phyloP scores from a whole-genome alignment of 192 early-diverging fungal species.

The Podochytrium sp. region DNA sequence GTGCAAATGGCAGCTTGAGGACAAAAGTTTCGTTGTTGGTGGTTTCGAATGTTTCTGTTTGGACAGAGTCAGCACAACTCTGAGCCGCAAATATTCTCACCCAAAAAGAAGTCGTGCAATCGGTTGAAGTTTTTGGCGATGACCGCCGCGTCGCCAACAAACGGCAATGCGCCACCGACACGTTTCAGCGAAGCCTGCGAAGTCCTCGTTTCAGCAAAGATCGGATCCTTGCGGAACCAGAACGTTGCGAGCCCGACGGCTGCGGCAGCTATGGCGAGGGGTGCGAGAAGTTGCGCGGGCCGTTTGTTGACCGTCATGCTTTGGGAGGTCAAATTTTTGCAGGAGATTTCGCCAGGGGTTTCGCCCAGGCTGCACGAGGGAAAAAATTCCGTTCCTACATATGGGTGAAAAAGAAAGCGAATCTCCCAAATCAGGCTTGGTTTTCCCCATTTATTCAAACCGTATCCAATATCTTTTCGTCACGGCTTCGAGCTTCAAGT shows the following conservation, averaged over 20 bases:
- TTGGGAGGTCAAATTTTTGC: too few relatives aligned
- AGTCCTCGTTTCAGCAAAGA: background rate
- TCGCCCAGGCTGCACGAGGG: too few relatives aligned
- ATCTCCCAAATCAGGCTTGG: too few relatives aligned
- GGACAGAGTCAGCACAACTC: background rate
- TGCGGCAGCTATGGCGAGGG: background rate
- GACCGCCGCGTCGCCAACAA: background rate
- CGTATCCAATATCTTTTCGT: too few relatives aligned
- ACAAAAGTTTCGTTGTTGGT: background rate
- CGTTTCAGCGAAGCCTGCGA: background rate
- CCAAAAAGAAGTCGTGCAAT: constrained; percentile 3
- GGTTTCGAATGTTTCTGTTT: constrained; percentile 17
- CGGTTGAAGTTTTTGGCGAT: background rate
- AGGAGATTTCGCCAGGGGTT: too few relatives aligned
- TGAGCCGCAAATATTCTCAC: background rate
- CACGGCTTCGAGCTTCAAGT: too few relatives aligned
- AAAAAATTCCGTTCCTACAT: too few relatives aligned
- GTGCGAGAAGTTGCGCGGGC: background rate
- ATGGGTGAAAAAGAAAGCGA: too few relatives aligned
- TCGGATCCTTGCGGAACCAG: background rate
- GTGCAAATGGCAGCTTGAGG: constrained; percentile 14
- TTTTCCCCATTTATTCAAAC: too few relatives aligned
- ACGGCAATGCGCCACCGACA: background rate
- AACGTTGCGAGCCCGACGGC: background rate
- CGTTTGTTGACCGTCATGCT: too few relatives aligned